Conservation (phyloP, 345 rosid genomes). For the Viola odorata region DNA sequence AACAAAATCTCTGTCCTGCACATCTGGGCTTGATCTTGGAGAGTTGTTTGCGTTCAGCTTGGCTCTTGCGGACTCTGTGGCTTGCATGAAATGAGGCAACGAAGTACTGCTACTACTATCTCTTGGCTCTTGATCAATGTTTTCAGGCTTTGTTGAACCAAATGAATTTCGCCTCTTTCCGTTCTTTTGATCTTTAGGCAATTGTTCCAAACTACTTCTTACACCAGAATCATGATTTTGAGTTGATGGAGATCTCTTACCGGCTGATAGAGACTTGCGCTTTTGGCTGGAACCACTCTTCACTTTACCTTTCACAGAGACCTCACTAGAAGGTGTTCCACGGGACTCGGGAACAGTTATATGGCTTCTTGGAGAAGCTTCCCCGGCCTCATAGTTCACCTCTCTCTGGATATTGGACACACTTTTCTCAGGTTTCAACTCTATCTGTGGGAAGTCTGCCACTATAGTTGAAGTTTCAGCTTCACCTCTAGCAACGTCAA, state of each 20-base stretch:
- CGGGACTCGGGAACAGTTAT: conserved; percentile 63
- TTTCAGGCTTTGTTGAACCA: conserved; percentile 43
- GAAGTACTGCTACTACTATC: conserved; percentile 63
- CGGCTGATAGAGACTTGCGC: conserved; percentile 44
- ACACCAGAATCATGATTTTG: conserved; percentile 48
- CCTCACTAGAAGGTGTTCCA: conserved; percentile 81
- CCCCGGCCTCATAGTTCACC: conserved; percentile 34
- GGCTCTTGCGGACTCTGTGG: conserved; percentile 86
- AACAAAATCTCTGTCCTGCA: conserved; percentile 63
- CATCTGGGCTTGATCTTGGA: conserved; percentile 92
- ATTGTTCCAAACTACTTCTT: conserved; percentile 38
- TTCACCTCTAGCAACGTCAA: conserved; percentile 29
- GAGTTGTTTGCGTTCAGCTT: conserved; percentile 73
- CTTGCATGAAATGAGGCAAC: conserved; percentile 95
- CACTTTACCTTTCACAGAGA: conserved; percentile 49
- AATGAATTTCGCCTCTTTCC: conserved; percentile 67
- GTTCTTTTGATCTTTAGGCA: conserved; percentile 54
- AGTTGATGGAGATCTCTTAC: conserved; percentile 55
- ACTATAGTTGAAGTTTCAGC: conserved; percentile 19
- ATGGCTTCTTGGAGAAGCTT: conserved; percentile 56
- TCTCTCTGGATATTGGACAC: conserved; percentile 38
- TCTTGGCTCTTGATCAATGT: conserved; percentile 61
- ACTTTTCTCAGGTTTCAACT: conserved; percentile 27
- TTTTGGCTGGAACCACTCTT: conserved; percentile 53
- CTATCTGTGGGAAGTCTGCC: conserved; percentile 25